These are phyloP conservation scores for Symbiotaphrina buchneri DNA, from an alignment of 495 filamentous ascomycete genomes.

Conservation along the genomic window DNA sequence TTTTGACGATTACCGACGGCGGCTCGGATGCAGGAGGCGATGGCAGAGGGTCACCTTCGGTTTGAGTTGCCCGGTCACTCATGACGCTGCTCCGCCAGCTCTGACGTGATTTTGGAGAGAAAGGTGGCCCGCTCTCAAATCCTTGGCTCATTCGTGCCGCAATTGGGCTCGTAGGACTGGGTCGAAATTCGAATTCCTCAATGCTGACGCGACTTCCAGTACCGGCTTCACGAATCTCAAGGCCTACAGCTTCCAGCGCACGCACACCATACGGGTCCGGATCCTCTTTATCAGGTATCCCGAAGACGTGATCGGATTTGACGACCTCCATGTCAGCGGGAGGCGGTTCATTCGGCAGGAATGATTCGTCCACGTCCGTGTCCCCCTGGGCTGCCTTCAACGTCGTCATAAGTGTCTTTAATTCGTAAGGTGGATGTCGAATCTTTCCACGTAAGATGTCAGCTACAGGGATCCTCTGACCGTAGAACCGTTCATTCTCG, in stretches of 20 bases:
- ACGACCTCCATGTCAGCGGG: conserved; percentile 51
- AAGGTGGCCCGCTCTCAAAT: too few species aligned
- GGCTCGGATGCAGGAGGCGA: too few species aligned
- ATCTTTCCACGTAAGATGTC: conserved; percentile 71
- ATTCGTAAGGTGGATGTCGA: conserved; percentile 37
- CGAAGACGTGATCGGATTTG: conserved; percentile 28
- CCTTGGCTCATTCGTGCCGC: too few species aligned
- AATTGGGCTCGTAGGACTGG: conserved; percentile 41
- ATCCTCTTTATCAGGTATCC: conserved; percentile 52
- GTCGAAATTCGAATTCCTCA: conserved; percentile 62
- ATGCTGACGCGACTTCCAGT: conserved; percentile 41
- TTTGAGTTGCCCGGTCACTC: too few species aligned
- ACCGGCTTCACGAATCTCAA: conserved; percentile 73
- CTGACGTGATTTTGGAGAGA: too few species aligned
- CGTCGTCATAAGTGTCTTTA: conserved; percentile 47
- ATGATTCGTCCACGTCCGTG: conserved; percentile 36
- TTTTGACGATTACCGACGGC: too few species aligned
- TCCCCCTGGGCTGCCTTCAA: conserved; percentile 74
- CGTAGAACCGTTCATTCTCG: conserved; percentile 79
- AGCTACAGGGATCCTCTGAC: conserved; percentile 42
- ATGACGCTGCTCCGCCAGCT: too few species aligned
- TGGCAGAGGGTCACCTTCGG: too few species aligned
- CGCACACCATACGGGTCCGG: conserved; percentile 80
- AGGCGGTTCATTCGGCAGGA: conserved; percentile 35
- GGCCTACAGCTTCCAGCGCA: conserved; percentile 60